Evolutionary conservation across 768 basidiomycete genomes (phyloP).

Genomic region (Hypholoma sublateritium): DNA sequence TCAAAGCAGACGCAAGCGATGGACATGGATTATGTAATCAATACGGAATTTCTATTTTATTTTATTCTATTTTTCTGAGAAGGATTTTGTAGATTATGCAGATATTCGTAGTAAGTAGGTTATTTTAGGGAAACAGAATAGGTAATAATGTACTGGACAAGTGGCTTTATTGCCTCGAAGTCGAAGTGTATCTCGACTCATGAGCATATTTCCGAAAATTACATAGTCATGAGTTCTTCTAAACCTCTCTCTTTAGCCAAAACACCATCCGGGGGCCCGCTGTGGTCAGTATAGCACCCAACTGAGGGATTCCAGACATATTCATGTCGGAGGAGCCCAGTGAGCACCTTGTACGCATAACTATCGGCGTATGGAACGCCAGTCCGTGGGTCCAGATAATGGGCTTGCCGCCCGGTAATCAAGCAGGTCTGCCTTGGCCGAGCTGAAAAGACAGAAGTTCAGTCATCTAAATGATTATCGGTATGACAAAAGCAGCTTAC

Average conservation of each 20-base stretch:
- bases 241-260: neutral
- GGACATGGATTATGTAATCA: too few species aligned
- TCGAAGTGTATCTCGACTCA: too few species aligned
- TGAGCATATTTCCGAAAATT: too few species aligned
- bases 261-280: constrained; percentile 13
- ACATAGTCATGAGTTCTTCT: too few species aligned
- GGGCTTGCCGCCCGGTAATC: constrained; percentile 76
- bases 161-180: too few species aligned
- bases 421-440: constrained; percentile 68
- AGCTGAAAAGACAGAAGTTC: constrained; percentile 36
- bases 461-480: neutral
- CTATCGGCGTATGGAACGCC: constrained; percentile 77
- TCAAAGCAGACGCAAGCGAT: too few species aligned
- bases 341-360: constrained; percentile 64
- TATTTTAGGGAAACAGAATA: too few species aligned
- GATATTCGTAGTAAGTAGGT: too few species aligned
- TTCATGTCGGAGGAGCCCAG: constrained; percentile 60
- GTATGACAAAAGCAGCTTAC: constrained; percentile 35
- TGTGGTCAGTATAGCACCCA: constrained; percentile 42
- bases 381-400: constrained; percentile 78
- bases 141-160: too few species aligned
- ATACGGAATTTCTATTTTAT: too few species aligned
- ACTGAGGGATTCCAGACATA: constrained; percentile 62
- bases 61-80: too few species aligned
- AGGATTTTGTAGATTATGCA: too few species aligned